Conservation (phyloP, 208 protist genomes). For the Trypanosoma lewisi region DNA sequence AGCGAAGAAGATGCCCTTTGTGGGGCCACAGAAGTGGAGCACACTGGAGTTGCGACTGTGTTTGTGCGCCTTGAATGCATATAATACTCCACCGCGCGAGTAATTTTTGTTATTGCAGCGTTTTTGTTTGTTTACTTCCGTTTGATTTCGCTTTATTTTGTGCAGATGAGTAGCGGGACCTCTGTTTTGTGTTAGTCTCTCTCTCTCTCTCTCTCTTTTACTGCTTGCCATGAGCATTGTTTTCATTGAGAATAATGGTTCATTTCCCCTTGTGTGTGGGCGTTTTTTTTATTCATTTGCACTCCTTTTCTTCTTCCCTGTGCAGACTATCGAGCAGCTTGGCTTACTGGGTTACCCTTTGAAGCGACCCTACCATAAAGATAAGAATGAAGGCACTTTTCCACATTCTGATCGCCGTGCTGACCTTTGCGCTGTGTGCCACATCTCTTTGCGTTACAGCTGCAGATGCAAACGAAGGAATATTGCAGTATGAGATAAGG, state of each 20-base stretch:
- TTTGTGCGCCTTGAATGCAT: constrained; percentile 43
- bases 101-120: not conserved
- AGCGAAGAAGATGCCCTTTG: constrained; percentile 25
- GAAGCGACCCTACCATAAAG: too few relatives aligned
- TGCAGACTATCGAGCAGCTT: too few relatives aligned
- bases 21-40: constrained; percentile 65
- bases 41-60: constrained; percentile 52
- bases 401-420: too few relatives aligned
- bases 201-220: too few relatives aligned
- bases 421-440: too few relatives aligned
- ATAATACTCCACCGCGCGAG: constrained; percentile 22
- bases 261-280: not conserved
- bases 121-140: constrained; percentile 1
- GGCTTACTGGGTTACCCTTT: too few relatives aligned
- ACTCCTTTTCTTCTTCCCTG: not conserved
- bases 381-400: too few relatives aligned
- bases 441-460: too few relatives aligned
- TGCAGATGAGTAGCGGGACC: not conserved
- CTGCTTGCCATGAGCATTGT: not conserved
- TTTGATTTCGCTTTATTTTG: not conserved
- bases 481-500: too few relatives aligned
- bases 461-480: too few relatives aligned
- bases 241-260: not conserved
- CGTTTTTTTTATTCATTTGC: too few relatives aligned
- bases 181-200: too few relatives aligned